Conservation (phyloP, 2,329 filamentous ascomycete genomes). For the Lizonia empirigonia region DNA sequence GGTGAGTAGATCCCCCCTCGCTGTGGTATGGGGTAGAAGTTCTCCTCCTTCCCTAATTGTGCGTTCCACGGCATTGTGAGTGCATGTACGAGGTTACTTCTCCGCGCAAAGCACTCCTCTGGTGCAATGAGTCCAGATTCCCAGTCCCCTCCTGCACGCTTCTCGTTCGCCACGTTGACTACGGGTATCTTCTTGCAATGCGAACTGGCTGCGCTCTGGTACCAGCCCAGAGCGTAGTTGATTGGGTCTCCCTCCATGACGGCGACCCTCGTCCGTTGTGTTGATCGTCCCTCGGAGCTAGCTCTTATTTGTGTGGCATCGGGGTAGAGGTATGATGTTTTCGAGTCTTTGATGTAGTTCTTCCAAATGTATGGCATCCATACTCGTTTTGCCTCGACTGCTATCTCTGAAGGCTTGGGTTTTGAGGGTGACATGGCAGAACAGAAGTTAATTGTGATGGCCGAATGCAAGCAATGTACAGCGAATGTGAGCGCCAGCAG, state of each 20-base stretch:
- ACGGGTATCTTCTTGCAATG: conserved; percentile 61
- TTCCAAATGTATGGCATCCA: conserved; percentile 70
- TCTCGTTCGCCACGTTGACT: conserved; percentile 77
- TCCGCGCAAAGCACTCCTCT: conserved; percentile 74
- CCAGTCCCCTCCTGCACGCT: conserved; percentile 79
- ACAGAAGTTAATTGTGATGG: conserved; percentile 5
- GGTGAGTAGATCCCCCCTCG: conserved; percentile 73
- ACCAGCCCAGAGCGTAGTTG: conserved; percentile 65
- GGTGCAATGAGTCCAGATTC: conserved; percentile 68
- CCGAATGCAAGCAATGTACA: conserved; percentile 7
- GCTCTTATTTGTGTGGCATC: conserved; percentile 47
- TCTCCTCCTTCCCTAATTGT: conserved; percentile 41
- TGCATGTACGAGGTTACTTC: conserved; percentile 74
- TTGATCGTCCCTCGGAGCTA: conserved; percentile 55
- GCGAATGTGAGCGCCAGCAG: conserved; percentile 1
- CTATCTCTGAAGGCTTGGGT: conserved; percentile 71
- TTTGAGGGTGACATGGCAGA: conserved; percentile 61
- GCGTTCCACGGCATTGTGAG: conserved; percentile 64
- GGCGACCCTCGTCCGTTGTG: conserved; percentile 50
- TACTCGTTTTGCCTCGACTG: conserved; percentile 72
- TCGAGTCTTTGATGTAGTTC: conserved; percentile 60
- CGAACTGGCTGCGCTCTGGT: conserved; percentile 41
- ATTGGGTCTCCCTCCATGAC: conserved; percentile 54
- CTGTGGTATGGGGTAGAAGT: conserved; percentile 74
- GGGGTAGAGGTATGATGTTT: conserved; percentile 64